Evolutionary conservation across 768 basidiomycete genomes (phyloP).

Genomic region (Baorangia bicolor): DNA sequence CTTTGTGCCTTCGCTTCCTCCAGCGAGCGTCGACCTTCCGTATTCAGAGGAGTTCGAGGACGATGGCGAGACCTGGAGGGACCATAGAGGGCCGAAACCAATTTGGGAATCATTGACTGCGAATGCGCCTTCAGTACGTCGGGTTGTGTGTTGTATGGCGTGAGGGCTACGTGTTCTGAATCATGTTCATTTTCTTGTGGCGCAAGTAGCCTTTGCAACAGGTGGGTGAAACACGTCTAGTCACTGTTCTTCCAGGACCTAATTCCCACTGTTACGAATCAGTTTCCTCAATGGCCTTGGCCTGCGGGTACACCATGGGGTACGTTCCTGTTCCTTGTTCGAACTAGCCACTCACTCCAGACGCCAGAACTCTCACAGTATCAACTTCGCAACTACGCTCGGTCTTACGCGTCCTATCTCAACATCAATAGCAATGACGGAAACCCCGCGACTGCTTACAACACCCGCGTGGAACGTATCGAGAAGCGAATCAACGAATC

Average conservation of each 20-base stretch:
- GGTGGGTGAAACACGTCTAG: neutral
- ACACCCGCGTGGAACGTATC: conserved; percentile 46
- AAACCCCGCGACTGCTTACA: conserved; percentile 38
- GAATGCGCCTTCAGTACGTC: conserved; percentile 2
- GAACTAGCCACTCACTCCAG: no score
- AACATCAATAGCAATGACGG: no score
- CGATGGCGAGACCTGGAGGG: neutral
- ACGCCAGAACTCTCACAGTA: conserved; percentile 33
- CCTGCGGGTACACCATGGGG: conserved; percentile 2
- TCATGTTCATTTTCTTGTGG: neutral
- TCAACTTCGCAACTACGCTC: conserved; percentile 33
- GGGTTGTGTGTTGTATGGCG: no score
- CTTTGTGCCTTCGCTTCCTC: neutral
- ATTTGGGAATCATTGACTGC: conserved; percentile 6
- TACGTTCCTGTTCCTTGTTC: neutral
- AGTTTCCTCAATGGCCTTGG: conserved; percentile 7
- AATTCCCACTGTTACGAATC: no score
- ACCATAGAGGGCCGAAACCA: neutral
- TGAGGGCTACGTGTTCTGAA: no score
- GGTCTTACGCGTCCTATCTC: no score
- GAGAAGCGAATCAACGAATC: conserved; percentile 34
- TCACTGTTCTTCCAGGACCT: neutral
- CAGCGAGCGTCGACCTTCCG: neutral
- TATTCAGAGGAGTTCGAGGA: neutral
- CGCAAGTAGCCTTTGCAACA: neutral